These are phyloP conservation scores for Dryas drummondii DNA, from an alignment of 306 rosid genomes.

Conservation along the genomic window DNA sequence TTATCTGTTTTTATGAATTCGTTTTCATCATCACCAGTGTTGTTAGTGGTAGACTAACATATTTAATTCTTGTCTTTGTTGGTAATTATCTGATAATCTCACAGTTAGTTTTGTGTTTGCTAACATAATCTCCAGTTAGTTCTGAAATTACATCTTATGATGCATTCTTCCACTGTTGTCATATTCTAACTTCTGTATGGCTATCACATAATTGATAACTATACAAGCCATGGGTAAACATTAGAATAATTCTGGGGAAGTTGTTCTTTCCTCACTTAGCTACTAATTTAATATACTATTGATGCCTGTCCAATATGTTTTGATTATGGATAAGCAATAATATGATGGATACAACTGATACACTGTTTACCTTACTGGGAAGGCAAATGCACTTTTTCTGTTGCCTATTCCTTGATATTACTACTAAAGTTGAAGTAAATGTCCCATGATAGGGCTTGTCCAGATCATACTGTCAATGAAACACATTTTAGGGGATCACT, in stretches of 20 bases:
- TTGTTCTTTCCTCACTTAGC: neutral
- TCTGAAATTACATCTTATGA: neutral
- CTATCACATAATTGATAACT: neutral
- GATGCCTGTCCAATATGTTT: neutral
- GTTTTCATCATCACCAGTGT: neutral
- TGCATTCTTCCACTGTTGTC: neutral
- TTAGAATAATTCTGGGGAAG: neutral
- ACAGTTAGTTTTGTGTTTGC: neutral
- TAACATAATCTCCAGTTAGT: neutral
- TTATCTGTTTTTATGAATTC: neutral
- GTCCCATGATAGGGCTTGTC: neutral
- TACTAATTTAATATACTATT: neutral
- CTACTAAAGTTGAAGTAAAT: neutral
- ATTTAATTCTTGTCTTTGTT: neutral
- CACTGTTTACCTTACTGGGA: neutral
- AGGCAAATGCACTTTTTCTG: neutral
- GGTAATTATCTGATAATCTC: constrained; percentile 1
- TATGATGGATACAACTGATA: neutral
- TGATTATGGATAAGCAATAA: neutral
- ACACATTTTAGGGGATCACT: neutral
- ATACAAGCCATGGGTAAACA: neutral
- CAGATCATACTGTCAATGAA: neutral
- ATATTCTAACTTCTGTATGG: neutral
- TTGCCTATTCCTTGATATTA: neutral
- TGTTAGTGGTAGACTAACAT: neutral